These are phyloP conservation scores for Stagonosporopsis vannaccii DNA, from an alignment of 2,329 filamentous ascomycete genomes.

Conservation along the genomic window DNA sequence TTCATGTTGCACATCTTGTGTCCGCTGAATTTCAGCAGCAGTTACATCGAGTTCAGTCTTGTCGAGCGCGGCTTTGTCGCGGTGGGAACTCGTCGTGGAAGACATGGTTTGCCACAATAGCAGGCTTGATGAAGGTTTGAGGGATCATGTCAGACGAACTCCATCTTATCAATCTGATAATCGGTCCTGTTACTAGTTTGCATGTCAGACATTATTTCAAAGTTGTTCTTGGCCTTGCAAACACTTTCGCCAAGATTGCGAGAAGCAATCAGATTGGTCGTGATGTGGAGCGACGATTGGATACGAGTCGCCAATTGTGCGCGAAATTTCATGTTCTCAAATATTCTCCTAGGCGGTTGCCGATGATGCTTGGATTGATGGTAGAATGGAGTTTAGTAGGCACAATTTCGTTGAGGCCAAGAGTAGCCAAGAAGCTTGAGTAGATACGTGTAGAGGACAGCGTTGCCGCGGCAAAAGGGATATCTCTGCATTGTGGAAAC, in stretches of 20 bases:
- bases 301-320: not conserved
- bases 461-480: not conserved
- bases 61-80: not conserved
- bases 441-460: not conserved
- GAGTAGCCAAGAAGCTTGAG: not conserved
- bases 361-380: not conserved
- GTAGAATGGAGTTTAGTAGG: not conserved
- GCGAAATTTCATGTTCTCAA: not conserved
- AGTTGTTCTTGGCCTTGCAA: not conserved
- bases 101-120: not conserved
- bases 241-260: not conserved
- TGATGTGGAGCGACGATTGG: not conserved
- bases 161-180: constrained; percentile 1
- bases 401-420: not conserved
- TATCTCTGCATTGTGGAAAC: not conserved
- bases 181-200: not conserved
- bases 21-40: not conserved
- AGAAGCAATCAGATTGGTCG: not conserved
- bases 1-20: not conserved
- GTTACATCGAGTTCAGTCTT: not conserved
- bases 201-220: not conserved
- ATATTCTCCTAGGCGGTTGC: not conserved
- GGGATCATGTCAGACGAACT: not conserved
- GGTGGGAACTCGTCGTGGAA: not conserved
- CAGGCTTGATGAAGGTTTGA: too few relatives aligned